Evolutionary conservation across 352 stramenopile species (phyloP), one percentile per base, ranked within the genome.

Genomic region (Phytophthora kernoviae): DNA sequence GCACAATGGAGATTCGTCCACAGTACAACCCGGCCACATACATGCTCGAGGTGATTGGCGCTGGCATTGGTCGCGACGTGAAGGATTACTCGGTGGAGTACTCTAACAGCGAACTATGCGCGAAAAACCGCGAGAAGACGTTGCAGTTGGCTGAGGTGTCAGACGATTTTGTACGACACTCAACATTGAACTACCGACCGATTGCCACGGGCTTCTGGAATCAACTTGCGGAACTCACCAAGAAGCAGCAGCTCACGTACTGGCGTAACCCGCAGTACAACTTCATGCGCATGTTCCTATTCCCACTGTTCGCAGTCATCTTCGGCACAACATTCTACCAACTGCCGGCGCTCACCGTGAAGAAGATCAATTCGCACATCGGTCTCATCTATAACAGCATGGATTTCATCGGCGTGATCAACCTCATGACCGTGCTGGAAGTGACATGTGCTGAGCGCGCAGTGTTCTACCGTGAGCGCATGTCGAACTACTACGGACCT

Each of bases 11-110:
- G 34, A 92, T 96, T 44, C 66, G 58, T 1, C 65, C 81, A 5
- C 72, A 85, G 56, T 86, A 89, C 62, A 98, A 98, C 73, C 91
- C 94, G 9, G 92, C 91, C 5, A 96, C 77, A 42, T 97, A 86
- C 73, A 96, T 98, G 85, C 72, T 98, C 1, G 88, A 96, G 34
- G 76, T 90, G 6, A 94, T 94, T 49, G 85, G 84, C 10, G 83
- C 86, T 22, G 86, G 79, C 62, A 82, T 87, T 48, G 75, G 68
- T n/a, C 70, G 70, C 44, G 74, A 98, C 45, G 73, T 74, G 14
- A 77, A 81, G 41, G 60, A 86, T 21, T 84, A 86, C 59, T 75
- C 73, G 18, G 39, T 74, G 6, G 77, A 86, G 36, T 81, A 86
- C 53, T 54, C 56, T 22, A 78, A 83, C 20, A 84, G 70, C 12